Conservation (phyloP, 1,139 yeast genomes). For the Geotrichum aggregatum region DNA sequence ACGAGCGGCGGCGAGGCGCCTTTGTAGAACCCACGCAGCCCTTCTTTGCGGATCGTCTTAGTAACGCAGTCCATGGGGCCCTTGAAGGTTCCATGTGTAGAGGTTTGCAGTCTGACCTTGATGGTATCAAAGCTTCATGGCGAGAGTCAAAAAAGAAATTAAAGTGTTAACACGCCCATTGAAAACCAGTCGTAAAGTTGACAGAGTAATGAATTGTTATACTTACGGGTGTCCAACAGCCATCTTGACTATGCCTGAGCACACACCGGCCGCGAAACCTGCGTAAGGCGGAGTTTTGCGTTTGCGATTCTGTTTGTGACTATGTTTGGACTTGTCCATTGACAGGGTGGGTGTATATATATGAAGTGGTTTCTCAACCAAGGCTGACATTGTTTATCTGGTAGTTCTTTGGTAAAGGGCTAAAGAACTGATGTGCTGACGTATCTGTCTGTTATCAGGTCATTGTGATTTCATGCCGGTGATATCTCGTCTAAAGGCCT, state of each 20-base stretch:
- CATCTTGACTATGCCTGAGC: conserved; percentile 80
- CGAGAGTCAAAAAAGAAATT: background rate
- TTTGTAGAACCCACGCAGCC: conserved; percentile 70
- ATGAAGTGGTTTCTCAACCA: no score
- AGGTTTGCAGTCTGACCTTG: conserved; percentile 82
- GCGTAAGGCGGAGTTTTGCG: conserved; percentile 16
- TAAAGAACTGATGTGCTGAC: no score
- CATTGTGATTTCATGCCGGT: no score
- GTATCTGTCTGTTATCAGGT: no score
- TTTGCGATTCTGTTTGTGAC: background rate
- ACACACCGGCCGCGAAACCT: conserved; percentile 87
- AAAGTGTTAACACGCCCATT: background rate
- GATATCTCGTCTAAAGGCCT: no score
- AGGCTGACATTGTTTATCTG: no score
- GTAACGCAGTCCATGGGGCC: conserved; percentile 80
- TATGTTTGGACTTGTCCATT: no score
- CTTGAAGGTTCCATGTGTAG: conserved; percentile 61
- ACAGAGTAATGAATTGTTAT: no score
- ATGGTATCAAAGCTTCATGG: conserved; percentile 65
- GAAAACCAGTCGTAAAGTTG: background rate
- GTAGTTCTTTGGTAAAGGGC: no score
- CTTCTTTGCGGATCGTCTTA: conserved; percentile 70
- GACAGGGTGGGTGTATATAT: no score
- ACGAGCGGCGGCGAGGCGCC: conserved; percentile 90
- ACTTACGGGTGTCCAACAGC: conserved; percentile 76